Evolutionary conservation across 768 basidiomycete genomes (phyloP), one percentile per base, ranked within the genome.

Genomic region (Lentinula guzmanii): DNA sequence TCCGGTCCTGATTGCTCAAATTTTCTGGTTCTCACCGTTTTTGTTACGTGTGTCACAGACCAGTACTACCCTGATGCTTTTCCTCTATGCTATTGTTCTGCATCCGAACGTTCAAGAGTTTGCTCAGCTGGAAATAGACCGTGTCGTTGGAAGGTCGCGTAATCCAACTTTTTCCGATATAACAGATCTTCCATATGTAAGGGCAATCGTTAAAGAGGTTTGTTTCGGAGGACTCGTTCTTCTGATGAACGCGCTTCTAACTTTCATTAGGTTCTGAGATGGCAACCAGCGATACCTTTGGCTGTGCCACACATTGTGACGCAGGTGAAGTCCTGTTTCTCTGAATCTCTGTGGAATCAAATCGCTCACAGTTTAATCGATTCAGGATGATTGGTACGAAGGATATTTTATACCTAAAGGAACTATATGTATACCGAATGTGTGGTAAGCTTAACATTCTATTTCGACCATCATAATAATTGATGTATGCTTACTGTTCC

Each of bases 101-200:
- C 59, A 67, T 55, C 70, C 68, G 11, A 64, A 67, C 1, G 60
- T 70, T 15, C 71, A 70, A 51, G 31, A 48, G 13, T 50, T 52
- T 10, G 70, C 70, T 2, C 71, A 72, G 58, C 59, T 43, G 8
- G 69, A 72, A 62, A 52, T 72, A 42, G 71, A 71, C 56, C n/a
- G 33, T 7, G 63, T 70, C n/a, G 52, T 69, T 2, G 69, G 69
- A 11, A 21, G 52, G 7, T 62, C 63, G 16, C 48, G 70, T 4
- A 60, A 68, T 18, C 71, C 71, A 3, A 65, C 57, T 24, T 41
- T 69, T 16, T 54, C 41, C 8, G 69, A 70, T 34, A 37, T 63
- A 24, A 33, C 37, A 28, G 11, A 50, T 35, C 61, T 70, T 2
- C 64, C 67, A 21, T 70, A 68, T 46, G 46, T 69, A 5, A 46